Conservation (phyloP, 257 asterid species). For the Eucommia ulmoides region DNA sequence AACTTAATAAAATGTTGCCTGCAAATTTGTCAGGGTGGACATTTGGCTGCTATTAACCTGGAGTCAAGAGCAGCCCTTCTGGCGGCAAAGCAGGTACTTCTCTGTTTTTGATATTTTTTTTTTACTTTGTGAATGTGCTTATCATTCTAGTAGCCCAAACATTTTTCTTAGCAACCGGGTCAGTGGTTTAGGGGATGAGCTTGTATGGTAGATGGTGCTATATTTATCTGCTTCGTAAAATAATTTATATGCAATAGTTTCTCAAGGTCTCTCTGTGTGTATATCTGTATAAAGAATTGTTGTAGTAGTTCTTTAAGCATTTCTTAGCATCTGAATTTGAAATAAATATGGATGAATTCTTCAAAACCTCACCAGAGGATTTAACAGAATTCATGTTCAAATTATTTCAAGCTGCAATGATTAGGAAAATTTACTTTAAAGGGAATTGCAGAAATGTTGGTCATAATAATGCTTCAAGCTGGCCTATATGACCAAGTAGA, state of each 20-base stretch:
- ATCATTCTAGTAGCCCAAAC: too few relatives aligned
- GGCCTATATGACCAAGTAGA: background rate
- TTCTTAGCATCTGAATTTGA: background rate
- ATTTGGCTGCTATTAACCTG: conserved; percentile 63
- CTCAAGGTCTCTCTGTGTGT: too few relatives aligned
- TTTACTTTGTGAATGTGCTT: too few relatives aligned
- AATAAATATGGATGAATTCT: background rate
- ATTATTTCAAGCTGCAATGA: conserved; percentile 4
- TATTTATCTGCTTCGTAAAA: too few relatives aligned
- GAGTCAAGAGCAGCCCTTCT: conserved; percentile 65
- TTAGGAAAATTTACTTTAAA: background rate
- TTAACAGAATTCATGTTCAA: background rate
- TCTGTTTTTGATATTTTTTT: too few relatives aligned
- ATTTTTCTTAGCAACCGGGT: too few relatives aligned
- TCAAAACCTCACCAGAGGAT: background rate
- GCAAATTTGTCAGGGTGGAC: conserved; percentile 53
- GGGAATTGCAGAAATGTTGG: too few relatives aligned
- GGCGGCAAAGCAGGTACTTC: conserved; percentile 74
- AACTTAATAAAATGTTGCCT: background rate
- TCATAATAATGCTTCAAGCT: too few relatives aligned
- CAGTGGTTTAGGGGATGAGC: too few relatives aligned
- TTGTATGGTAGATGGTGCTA: too few relatives aligned
- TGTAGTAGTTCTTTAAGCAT: background rate
- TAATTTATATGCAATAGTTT: too few relatives aligned
- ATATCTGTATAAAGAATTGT: too few relatives aligned